These are phyloP conservation scores for Plasmodium inui DNA, from an alignment of 169 alveolate species.

Conservation along the genomic window DNA sequence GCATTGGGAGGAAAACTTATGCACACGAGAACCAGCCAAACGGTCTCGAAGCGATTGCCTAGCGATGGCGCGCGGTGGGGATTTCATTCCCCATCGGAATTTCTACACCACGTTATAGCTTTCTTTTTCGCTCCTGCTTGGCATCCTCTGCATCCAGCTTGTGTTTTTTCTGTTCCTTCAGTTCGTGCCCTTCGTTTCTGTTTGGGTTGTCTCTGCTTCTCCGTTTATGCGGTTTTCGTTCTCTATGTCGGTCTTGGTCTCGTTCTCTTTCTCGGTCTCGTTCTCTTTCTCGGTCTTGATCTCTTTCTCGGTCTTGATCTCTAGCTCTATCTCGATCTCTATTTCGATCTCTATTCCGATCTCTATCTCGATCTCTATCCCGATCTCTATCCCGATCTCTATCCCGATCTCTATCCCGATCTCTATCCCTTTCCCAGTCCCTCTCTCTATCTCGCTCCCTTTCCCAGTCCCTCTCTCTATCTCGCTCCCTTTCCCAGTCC, in stretches of 20 bases:
- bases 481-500: neutral
- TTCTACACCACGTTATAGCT: neutral
- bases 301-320: neutral
- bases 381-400: neutral
- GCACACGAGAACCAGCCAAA: neutral
- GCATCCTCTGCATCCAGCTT: constrained; percentile 15
- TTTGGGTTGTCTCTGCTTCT: constrained; percentile 5
- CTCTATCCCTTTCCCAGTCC: neutral
- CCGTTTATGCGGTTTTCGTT: neutral
- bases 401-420: neutral
- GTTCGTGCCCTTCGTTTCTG: neutral
- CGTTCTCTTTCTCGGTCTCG: neutral
- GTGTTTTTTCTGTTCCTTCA: constrained; percentile 46
- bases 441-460: neutral
- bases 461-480: neutral
- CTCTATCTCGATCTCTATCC: neutral
- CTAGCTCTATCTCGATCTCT: neutral
- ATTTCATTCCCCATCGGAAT: neutral
- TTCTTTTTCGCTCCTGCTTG: neutral
- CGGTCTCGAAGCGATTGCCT: neutral
- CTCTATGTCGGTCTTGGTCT: neutral
- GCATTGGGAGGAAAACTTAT: neutral
- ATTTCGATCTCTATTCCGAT: neutral
- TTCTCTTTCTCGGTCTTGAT: neutral
- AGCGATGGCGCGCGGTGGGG: neutral